Percentiles rank a stretch among this genome's conserved stretches.
These are phyloP conservation scores for Eucalyptus sp. DNA, from an alignment of 345 rosid species.

Conservation along the genomic window DNA sequence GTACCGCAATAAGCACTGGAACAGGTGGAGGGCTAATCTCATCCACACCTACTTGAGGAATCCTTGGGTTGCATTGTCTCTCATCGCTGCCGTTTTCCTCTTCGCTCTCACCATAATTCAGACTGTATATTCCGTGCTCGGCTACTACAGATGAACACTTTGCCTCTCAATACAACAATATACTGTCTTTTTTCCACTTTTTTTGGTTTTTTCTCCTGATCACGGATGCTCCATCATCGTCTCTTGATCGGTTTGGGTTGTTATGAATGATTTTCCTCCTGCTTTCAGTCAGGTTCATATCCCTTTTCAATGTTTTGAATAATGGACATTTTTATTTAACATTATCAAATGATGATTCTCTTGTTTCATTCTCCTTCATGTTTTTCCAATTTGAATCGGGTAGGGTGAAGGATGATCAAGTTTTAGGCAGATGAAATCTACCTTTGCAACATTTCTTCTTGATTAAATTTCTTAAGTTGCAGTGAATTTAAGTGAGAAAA, in stretches of 20 bases:
- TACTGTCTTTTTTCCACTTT: background rate
- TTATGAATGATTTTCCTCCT: no score
- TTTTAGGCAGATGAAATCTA: background rate
- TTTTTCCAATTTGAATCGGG: background rate
- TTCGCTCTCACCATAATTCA: slow-evolving; percentile 27
- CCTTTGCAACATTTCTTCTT: background rate
- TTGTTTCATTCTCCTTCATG: no score
- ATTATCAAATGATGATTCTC: no score
- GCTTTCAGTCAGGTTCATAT: no score
- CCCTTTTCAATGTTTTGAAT: no score
- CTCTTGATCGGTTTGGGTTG: no score
- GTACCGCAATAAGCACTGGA: slow-evolving; percentile 20
- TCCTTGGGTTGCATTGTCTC: slow-evolving; percentile 35
- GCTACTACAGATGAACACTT: background rate
- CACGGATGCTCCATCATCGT: background rate
- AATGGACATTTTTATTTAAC: no score
- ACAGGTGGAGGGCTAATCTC: slow-evolving; percentile 34
- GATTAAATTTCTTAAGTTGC: background rate
- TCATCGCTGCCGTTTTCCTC: slow-evolving; percentile 19
- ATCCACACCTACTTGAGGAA: slow-evolving; percentile 33
- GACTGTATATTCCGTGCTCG: slow-evolving; percentile 13
- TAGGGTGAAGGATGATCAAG: background rate
- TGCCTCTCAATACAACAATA: background rate
- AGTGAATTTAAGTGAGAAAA: no score
- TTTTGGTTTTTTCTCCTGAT: background rate